Evolutionary conservation across 2,329 filamentous ascomycete genomes (phyloP).

Genomic region (Colletotrichum coccodes): DNA sequence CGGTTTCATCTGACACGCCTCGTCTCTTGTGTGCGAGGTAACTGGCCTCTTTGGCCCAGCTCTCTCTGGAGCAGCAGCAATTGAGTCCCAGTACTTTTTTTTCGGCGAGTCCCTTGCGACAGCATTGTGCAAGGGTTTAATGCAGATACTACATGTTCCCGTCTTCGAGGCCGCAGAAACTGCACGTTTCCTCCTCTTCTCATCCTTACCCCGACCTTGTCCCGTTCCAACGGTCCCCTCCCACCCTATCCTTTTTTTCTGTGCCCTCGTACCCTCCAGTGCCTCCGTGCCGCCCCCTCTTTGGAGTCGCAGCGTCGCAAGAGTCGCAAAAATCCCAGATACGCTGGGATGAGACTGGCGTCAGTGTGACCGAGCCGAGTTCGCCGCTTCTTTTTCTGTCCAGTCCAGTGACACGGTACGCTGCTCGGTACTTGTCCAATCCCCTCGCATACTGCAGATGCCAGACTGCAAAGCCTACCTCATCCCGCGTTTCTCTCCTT

Average conservation of each 20-base stretch:
- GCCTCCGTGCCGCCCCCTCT: background rate
- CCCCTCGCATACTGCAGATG: background rate
- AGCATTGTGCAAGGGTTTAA: conserved; percentile 14
- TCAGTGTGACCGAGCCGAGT: conserved; percentile 18
- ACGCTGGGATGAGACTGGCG: conserved; percentile 21
- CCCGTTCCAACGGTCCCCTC: background rate
- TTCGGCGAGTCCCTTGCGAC: background rate
- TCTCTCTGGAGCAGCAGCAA: background rate
- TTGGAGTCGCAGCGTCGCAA: background rate
- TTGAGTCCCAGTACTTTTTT: background rate
- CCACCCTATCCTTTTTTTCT: background rate
- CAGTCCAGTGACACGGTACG: conserved; percentile 10
- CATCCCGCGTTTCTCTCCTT: background rate
- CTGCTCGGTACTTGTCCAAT: background rate
- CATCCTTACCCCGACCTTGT: background rate
- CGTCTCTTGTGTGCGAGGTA: background rate
- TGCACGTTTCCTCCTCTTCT: conserved; percentile 17
- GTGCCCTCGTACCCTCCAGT: background rate
- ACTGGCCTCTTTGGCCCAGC: background rate
- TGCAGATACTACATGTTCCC: conserved; percentile 4
- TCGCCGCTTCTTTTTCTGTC: conserved; percentile 9
- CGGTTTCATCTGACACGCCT: background rate
- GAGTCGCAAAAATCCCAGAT: conserved; percentile 9
- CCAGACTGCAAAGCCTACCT: background rate
- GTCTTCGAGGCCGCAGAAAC: conserved; percentile 11